Percentiles rank a stretch among this genome's conserved stretches.
Evolutionary conservation across 2,329 filamentous ascomycete species (phyloP).

Genomic region (Chaetothyriales sp.): DNA sequence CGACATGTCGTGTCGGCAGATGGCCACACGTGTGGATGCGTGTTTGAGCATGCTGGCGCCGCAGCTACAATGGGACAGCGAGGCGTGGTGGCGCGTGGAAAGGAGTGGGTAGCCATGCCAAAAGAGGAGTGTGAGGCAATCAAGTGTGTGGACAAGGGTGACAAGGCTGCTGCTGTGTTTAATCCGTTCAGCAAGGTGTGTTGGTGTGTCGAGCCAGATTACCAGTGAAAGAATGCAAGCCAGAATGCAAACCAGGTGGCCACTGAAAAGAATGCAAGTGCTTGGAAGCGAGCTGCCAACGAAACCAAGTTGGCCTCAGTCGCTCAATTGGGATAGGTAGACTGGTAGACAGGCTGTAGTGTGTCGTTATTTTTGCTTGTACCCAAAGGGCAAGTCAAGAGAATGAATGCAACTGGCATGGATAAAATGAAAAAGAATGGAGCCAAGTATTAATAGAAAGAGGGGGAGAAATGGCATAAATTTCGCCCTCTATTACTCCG

Average conservation of each 20-base stretch:
- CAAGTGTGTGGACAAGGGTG: conserved; percentile 11
- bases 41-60: conserved; percentile 10
- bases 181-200: conserved; percentile 15
- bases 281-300: neutral
- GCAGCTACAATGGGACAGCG: conserved; percentile 3
- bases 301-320: neutral
- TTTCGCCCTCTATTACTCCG: neutral
- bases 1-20: conserved; percentile 7
- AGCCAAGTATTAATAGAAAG: neutral
- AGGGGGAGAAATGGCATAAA: neutral
- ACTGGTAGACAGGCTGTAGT: neutral
- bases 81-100: conserved; percentile 6
- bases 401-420: too few relatives aligned
- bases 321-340: neutral
- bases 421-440: neutral
- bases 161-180: conserved; percentile 12
- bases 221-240: conserved; percentile 8
- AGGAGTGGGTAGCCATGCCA: conserved; percentile 13
- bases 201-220: conserved; percentile 11
- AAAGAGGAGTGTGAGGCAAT: conserved; percentile 15
- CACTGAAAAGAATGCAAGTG: conserved; percentile 8
- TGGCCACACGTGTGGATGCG: conserved; percentile 11
- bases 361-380: neutral
- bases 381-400: too few relatives aligned
- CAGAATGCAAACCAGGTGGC: too few relatives aligned